Evolutionary conservation across 1,139 yeast genomes (phyloP), one percentile per base, ranked within the genome.

Genomic region (Blastobotrys petasosporus): DNA sequence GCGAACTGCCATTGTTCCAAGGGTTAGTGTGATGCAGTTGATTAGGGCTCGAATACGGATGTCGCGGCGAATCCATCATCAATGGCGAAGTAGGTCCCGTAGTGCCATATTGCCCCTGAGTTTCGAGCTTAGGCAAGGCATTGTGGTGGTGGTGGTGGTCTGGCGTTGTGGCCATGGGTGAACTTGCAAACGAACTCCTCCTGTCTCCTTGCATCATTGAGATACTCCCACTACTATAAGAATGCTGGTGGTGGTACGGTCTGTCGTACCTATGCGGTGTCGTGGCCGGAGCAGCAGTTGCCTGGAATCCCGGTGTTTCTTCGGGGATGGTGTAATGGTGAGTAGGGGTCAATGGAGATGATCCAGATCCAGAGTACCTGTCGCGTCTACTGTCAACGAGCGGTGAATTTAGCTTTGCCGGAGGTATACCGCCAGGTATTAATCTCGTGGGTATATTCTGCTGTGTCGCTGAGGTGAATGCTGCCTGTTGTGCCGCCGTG

Each of bases 381-480:
- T 20, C 25, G 6, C 25, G 30, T 10, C 46, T 37, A 32, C 36
- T 11, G 17, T 46, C 29, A 11, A 37, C 37, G 33, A 57, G 58
- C 37, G 55, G 59, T 31, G 34, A 39, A 11, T 45, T 42, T 15
- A 46, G 49, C 15, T 39, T 48, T 31, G 39, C 49, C 12, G 23
- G 38, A 12, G 42, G 42, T 5, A 29, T 12, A 9, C 37, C 41
- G 9, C 45, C 45, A 10, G 45, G 45, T 37, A 42, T 42, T 15
- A 42, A 25, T 13, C 45, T 23, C 15, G 33, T 13, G 4, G 45
- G 45, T 9, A 42, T 42, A 23, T 42, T 42, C 23, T 42, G 45
- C 20, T 42, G 45, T 4, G 45, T 25, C 11, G 45, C 45, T 8
- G 31, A 15, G 16, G 29, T 28, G 29, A 17, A 42, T 2, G 37